Conservation (phyloP, 2,329 filamentous ascomycete species). For the Diaporthe ilicicola region DNA sequence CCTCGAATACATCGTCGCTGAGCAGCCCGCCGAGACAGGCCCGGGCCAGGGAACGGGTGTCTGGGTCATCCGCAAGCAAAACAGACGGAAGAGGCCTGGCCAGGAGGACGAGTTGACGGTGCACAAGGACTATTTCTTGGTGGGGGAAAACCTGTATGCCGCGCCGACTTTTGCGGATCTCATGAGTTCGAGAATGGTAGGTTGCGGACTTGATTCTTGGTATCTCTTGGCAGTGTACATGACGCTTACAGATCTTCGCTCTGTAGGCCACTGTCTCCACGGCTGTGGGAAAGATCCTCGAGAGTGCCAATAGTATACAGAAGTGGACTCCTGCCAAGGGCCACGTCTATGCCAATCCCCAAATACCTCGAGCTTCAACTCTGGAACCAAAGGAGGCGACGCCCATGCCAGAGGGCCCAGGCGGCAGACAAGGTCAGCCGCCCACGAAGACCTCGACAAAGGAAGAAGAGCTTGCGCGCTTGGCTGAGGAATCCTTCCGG, state of each 20-base stretch:
- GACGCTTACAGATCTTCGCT: conserved; percentile 20
- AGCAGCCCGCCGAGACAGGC: conserved; percentile 70
- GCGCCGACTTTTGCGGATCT: conserved; percentile 69
- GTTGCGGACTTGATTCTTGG: conserved; percentile 35
- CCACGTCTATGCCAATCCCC: conserved; percentile 57
- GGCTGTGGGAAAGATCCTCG: conserved; percentile 61
- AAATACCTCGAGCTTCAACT: conserved; percentile 41
- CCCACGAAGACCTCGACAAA: conserved; percentile 49
- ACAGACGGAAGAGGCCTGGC: conserved; percentile 63
- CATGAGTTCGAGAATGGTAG: conserved; percentile 65
- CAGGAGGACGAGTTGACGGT: conserved; percentile 68
- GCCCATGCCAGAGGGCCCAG: conserved; percentile 53
- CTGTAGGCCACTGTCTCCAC: conserved; percentile 63
- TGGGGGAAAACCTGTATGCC: conserved; percentile 73
- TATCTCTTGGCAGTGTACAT: background rate
- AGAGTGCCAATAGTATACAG: conserved; percentile 58
- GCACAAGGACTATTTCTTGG: conserved; percentile 69
- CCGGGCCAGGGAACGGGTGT: conserved; percentile 70
- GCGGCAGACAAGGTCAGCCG: conserved; percentile 37
- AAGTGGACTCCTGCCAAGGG: conserved; percentile 65
- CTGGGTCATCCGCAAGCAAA: conserved; percentile 76
- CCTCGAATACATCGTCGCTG: conserved; percentile 72
- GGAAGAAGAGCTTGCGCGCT: conserved; percentile 50
- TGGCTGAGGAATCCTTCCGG: conserved; percentile 66
- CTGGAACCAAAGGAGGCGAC: conserved; percentile 57